Base-by-base conservation (phyloP, 1,284 basidiomycete genomes). In the Leccinum fallax region DNA sequence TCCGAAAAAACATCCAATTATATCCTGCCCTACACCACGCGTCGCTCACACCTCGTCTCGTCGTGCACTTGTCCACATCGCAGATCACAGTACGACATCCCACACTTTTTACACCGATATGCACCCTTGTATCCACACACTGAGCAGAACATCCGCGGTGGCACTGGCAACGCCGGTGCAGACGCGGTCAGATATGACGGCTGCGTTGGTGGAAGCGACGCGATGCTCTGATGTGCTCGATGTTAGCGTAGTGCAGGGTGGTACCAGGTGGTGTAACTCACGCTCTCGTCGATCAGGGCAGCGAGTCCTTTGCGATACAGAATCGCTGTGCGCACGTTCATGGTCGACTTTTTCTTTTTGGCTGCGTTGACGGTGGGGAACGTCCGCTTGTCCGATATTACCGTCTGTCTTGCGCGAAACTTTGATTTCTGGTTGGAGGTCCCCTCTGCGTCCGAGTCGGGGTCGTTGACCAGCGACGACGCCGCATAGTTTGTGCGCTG, bases 401-500 rank as follows among this genome's bases (percentile, higher is more conserved):
- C 73, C 16, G 85, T 85, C 68, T 89, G 85, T 52, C 90, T 79
- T 52, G 88, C 88, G 21, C 87, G 85, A 54, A 87, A 86, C 73
- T 89, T 90, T 8, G 83, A 72, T 8, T 71, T 65, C 11, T 61
- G 70, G 55, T 53, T 75, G 36, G 65, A 63, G 1, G 73, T 57
- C 13, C 55, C 61, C 57, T 75, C 71, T 0, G 63, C 57, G 15
- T 80, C 80, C 1, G 79, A 83, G 19, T 83, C 83, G 51, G 83
- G 81, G 46, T 79, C 80, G 53, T 77, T 80, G 49, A 77, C 72
- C 51, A 77, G 71, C 53, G 75, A 69, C 0, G 80, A 78, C 4
- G 85, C 90, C 46, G 87, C 80, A 72, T 93, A 92, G 72, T 94
- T 94, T 30, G 92, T 90, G 63, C 85, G 83, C 91, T 92, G 68